Percentiles rank a stretch among this genome's conserved stretches.
phyloP scores from a whole-genome alignment of 1,284 basidiomycete genomes.

The Ustilago bromivora region DNA sequence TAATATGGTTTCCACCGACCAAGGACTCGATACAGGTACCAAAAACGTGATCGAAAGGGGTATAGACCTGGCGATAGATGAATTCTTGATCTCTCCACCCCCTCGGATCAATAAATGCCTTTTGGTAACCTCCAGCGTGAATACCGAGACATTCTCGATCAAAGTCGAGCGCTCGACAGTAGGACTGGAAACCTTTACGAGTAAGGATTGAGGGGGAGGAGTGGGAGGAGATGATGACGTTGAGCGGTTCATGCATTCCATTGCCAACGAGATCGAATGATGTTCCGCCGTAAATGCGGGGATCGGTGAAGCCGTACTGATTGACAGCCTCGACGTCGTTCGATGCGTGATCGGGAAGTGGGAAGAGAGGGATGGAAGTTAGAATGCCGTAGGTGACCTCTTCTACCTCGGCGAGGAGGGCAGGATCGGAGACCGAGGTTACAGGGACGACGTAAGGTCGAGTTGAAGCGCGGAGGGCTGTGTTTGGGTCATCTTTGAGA shows the following conservation, averaged over 20 bases:
- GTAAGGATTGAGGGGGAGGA: constrained; percentile 56
- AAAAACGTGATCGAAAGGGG: constrained; percentile 48
- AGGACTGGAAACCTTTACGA: constrained; percentile 61
- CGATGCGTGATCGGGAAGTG: constrained; percentile 2
- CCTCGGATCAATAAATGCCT: constrained; percentile 48
- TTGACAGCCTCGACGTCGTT: constrained; percentile 12
- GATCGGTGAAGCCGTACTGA: constrained; percentile 54
- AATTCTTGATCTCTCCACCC: constrained; percentile 55
- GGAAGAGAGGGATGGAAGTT: constrained; percentile 31
- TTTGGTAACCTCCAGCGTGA: constrained; percentile 54
- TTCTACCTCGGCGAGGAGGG: constrained; percentile 15
- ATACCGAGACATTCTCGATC: constrained; percentile 67
- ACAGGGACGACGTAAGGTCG: constrained; percentile 14
- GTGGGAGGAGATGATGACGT: constrained; percentile 61
- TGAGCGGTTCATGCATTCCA: constrained; percentile 63
- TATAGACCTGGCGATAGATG: constrained; percentile 59
- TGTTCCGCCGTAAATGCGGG: constrained; percentile 51
- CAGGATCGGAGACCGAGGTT: constrained; percentile 17
- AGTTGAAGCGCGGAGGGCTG: constrained; percentile 11
- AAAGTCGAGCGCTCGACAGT: constrained; percentile 58
- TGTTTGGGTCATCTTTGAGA: constrained; percentile 38
- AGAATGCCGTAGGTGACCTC: constrained; percentile 26
- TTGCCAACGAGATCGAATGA: constrained; percentile 48
- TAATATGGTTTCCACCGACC: constrained; percentile 87
- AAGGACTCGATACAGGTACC: constrained; percentile 77